A percentile compares a stretch with the other conserved stretches of the same genome.
phyloP scores from a whole-genome alignment of 2,329 filamentous ascomycete species.

The Diaporthe australafricana region DNA sequence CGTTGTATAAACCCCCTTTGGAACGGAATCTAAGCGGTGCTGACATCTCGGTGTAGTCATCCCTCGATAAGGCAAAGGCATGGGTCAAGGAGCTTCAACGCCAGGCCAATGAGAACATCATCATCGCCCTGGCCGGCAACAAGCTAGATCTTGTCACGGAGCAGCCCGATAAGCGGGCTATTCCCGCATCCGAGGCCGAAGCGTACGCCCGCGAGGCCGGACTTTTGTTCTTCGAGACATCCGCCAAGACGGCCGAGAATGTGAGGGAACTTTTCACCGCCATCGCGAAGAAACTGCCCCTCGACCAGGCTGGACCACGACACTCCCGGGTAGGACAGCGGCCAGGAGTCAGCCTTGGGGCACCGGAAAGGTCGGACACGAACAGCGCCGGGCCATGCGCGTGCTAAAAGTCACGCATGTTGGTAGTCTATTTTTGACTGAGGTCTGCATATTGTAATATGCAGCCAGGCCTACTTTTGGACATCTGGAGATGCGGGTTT shows the following conservation, averaged over 20 bases:
- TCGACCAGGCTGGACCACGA: slow-evolving; percentile 94
- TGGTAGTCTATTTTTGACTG: background rate
- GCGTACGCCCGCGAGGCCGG: slow-evolving; percentile 94
- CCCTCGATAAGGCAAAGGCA: slow-evolving; percentile 97
- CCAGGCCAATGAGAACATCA: slow-evolving; percentile 99
- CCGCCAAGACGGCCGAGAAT: slow-evolving; percentile 96
- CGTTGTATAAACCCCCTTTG: slow-evolving; percentile 48
- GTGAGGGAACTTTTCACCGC: slow-evolving; percentile 96
- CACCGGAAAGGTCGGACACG: slow-evolving; percentile 68
- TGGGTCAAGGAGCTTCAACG: slow-evolving; percentile 99
- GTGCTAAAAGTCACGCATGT: slow-evolving; percentile 54
- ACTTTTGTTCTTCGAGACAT: slow-evolving; percentile 97
- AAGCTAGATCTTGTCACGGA: slow-evolving; percentile 96
- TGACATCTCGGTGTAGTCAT: slow-evolving; percentile 71
- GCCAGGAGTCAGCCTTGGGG: slow-evolving; percentile 66
- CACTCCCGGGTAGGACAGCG: slow-evolving; percentile 77
- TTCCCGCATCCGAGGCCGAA: slow-evolving; percentile 89
- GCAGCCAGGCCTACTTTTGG: background rate
- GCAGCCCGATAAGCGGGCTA: slow-evolving; percentile 94
- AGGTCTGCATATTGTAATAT: background rate
- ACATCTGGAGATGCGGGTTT: background rate
- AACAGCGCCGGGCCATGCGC: slow-evolving; percentile 67
- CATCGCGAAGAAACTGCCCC: slow-evolving; percentile 96
- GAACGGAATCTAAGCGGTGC: slow-evolving; percentile 10
- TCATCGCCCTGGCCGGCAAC: slow-evolving; percentile 97